phyloP scores from a whole-genome alignment of 2,329 filamentous ascomycete species.

The Botryotinia globosa region DNA sequence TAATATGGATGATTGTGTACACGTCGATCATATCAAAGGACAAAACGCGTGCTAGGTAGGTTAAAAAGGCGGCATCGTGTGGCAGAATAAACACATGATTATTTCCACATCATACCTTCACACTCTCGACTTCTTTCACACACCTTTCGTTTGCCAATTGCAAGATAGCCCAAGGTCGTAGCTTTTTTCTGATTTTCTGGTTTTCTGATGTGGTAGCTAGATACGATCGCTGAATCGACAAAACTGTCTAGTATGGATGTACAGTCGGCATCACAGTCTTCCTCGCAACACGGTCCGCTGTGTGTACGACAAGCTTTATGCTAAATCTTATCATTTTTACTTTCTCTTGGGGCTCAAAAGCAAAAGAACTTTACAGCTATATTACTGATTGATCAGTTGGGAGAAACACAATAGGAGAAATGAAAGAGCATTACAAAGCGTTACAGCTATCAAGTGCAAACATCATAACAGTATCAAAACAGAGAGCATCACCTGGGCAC shows the following conservation, averaged over 20 bases:
- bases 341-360: neutral
- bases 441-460: neutral
- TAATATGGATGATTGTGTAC: neutral
- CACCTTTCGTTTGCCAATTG: neutral
- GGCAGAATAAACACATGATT: neutral
- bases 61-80: neutral
- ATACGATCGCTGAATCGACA: neutral
- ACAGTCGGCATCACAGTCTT: neutral
- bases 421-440: neutral
- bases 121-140: neutral
- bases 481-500: neutral
- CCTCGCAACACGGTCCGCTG: neutral
- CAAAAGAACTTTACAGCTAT: neutral
- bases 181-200: no score
- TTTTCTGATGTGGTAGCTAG: neutral
- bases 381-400: neutral
- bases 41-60: neutral
- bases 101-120: neutral
- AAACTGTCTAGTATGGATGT: neutral
- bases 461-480: neutral
- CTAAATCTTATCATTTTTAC: neutral
- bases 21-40: neutral
- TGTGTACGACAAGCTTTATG: neutral
- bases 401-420: neutral
- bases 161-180: neutral